Base-by-base conservation (phyloP, 495 filamentous ascomycete species). In the Trypethelium eluteriae region DNA sequence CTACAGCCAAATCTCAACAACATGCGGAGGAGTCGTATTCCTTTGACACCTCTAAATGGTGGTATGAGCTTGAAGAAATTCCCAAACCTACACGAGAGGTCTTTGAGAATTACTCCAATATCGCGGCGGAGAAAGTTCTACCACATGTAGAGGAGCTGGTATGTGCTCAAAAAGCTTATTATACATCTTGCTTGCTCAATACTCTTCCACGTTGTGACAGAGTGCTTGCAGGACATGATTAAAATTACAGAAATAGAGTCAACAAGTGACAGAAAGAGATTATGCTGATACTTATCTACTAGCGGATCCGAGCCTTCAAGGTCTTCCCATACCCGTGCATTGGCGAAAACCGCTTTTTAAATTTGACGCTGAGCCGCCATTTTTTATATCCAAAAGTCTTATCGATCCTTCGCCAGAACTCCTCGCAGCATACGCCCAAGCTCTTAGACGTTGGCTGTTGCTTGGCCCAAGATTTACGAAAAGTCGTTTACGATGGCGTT, bases 371-470 rank as follows among this genome's bases (percentile, higher is more conserved):
- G 32, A 5, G 25, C 10, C 34, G 3, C 9, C 39, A 39, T 18
- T 32, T 32, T n/a, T 59, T 32, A 9, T 71, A 71, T 41, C 34
- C 68, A 2, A 38, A 38, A 5, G 49, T 71, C 10, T 7, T 71
- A 35, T 2, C n/a, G 2, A 67, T 70, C 5, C 57, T 78, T 12
- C 67, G 69, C 14, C 50, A 62, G 18, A 64, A 67, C 41, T 7
- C 41, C 0, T 7, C 1, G 14, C 62, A 67, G 34, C 25, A 11
- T 11, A 4, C 11, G 0, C 3, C 7, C 6, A 64, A 53, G 12
- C 62, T 78, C 16, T 63, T 81, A 10, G 78, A 81, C 53, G 61
- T 78, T 35, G 79, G 78, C 34, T 78, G 77, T 66, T 75, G 68
- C 57, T 65, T 81, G 10, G 77, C 72, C 18, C 66, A 71, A 56